phyloP scores from a whole-genome alignment of 176 grass and related monocot species.

The Raddia distichophylla region DNA sequence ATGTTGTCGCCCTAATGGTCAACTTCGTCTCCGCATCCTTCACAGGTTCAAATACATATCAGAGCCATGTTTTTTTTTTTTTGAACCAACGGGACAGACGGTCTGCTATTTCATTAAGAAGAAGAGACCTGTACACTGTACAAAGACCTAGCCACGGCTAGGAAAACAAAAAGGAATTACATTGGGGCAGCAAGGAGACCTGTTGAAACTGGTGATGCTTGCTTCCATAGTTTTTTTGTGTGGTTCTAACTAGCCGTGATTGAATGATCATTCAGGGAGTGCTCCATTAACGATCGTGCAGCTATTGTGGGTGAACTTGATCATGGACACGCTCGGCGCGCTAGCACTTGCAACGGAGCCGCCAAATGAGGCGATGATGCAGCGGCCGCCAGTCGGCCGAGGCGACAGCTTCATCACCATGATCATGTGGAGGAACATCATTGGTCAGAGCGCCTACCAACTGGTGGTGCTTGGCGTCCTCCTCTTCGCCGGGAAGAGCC shows the following conservation, averaged over 20 bases:
- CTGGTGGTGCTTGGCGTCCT: constrained; percentile 74
- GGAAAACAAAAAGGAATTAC: no score
- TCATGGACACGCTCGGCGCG: constrained; percentile 94
- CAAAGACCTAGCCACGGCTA: no score
- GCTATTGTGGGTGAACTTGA: constrained; percentile 93
- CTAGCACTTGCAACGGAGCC: constrained; percentile 91
- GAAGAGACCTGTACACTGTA: no score
- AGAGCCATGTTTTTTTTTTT: no score
- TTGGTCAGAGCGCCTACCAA: constrained; percentile 85
- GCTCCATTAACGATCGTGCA: constrained; percentile 90
- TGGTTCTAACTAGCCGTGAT: no score
- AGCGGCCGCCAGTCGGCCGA: constrained; percentile 64
- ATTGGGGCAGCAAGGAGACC: no score
- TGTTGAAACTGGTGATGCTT: no score
- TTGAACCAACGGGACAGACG: no score
- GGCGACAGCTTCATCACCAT: constrained; percentile 83
- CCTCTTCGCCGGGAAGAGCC: constrained; percentile 60
- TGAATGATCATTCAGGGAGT: constrained; percentile 46
- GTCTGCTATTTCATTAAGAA: no score
- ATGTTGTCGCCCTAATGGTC: constrained; percentile 82
- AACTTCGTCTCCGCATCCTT: constrained; percentile 89
- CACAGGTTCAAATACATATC: constrained; percentile 60
- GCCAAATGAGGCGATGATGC: constrained; percentile 66
- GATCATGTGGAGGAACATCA: constrained; percentile 94
- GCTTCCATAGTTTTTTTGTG: no score